Conservation (phyloP, 2,329 filamentous ascomycete species). For the Arthrobotrys megalospora region DNA sequence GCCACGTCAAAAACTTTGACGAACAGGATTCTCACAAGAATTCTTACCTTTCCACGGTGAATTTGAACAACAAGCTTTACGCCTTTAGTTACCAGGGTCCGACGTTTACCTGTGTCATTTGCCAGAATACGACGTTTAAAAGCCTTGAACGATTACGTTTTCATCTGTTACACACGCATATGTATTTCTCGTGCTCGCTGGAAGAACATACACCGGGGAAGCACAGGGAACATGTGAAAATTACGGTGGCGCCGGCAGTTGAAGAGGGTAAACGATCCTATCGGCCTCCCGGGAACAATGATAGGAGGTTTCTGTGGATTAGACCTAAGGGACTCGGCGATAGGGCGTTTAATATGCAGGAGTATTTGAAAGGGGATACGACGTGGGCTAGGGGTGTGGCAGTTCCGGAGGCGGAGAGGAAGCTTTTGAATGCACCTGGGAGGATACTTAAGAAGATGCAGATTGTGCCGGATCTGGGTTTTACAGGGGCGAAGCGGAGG, state of each 20-base stretch:
- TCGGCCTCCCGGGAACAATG: slow-evolving; percentile 24
- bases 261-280: slow-evolving; percentile 12
- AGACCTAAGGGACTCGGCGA: slow-evolving; percentile 16
- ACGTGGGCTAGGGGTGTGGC: slow-evolving; percentile 69
- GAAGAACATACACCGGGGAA: neutral
- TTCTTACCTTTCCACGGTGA: slow-evolving; percentile 6
- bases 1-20: slow-evolving; percentile 42
- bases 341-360: slow-evolving; percentile 33
- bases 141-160: slow-evolving; percentile 38
- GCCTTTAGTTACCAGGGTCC: slow-evolving; percentile 6
- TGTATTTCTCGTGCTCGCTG: slow-evolving; percentile 15
- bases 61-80: slow-evolving; percentile 39
- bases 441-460: slow-evolving; percentile 38
- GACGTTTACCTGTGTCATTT: slow-evolving; percentile 33
- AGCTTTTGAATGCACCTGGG: slow-evolving; percentile 72
- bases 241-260: slow-evolving; percentile 34
- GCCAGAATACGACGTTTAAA: slow-evolving; percentile 31
- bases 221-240: slow-evolving; percentile 3
- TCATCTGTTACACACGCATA: slow-evolving; percentile 38
- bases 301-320: slow-evolving; percentile 35
- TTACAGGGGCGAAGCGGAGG: slow-evolving; percentile 73
- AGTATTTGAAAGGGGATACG: slow-evolving; percentile 64
- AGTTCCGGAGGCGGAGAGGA: slow-evolving; percentile 78
- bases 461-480: slow-evolving; percentile 19
- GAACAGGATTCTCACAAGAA: slow-evolving; percentile 30